Evolutionary conservation across 1,284 basidiomycete species (phyloP).

Genomic region (Kalmanozyma brasiliensis): DNA sequence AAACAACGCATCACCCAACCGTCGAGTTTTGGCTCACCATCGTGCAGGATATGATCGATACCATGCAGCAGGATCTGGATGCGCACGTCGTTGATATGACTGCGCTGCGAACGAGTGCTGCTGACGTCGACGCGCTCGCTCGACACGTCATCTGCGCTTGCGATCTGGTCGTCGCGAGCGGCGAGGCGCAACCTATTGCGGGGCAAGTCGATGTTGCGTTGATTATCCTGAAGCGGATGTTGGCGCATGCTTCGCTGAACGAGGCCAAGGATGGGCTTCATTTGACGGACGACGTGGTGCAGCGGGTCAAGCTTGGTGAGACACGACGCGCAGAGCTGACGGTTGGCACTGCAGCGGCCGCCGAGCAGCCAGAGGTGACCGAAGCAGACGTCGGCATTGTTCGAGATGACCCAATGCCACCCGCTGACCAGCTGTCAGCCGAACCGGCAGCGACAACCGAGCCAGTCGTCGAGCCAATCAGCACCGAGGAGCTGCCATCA

Average conservation of each 20-base stretch:
- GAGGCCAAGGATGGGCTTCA: conserved; percentile 9
- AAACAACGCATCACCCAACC: conserved; percentile 36
- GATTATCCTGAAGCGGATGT: conserved; percentile 27
- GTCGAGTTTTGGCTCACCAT: conserved; percentile 40
- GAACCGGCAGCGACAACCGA: too few relatives aligned
- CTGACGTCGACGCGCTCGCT: conserved; percentile 34
- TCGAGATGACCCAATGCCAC: too few relatives aligned
- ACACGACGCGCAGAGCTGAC: conserved; percentile 2
- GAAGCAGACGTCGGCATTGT: too few relatives aligned
- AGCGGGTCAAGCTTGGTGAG: conserved; percentile 11
- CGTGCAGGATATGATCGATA: conserved; percentile 24
- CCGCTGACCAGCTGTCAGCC: too few relatives aligned
- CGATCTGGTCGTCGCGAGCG: conserved; percentile 26
- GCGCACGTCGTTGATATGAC: conserved; percentile 28
- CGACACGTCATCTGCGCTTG: conserved; percentile 24
- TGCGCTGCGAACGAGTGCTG: conserved; percentile 9
- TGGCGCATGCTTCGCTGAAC: conserved; percentile 15
- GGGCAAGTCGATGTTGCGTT: conserved; percentile 16
- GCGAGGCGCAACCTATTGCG: conserved; percentile 5
- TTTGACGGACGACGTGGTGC: conserved; percentile 13
- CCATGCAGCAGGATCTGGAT: conserved; percentile 36
- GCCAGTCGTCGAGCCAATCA: too few relatives aligned
- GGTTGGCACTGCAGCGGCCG: neutral
- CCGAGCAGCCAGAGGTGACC: too few relatives aligned
- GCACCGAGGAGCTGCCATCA: too few relatives aligned